These are phyloP conservation scores for Teratosphaeria pseudoeucalypti DNA, from an alignment of 2,329 filamentous ascomycete genomes.

Conservation along the genomic window DNA sequence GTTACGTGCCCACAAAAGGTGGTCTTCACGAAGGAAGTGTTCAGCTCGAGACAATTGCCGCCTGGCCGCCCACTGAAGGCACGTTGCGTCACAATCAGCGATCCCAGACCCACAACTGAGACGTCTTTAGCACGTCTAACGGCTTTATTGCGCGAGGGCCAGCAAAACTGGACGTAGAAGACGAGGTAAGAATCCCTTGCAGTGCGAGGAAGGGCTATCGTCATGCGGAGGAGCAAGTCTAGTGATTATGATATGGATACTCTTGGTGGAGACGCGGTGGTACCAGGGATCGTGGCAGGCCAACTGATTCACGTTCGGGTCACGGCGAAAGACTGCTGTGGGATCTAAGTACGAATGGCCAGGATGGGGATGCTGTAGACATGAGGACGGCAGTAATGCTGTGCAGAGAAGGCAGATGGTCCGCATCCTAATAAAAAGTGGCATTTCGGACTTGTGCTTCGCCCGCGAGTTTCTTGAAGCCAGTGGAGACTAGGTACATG, in stretches of 20 bases:
- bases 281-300: slow-evolving; percentile 8
- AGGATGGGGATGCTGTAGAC: background rate
- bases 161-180: slow-evolving; percentile 4
- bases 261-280: slow-evolving; percentile 8
- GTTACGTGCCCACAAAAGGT: background rate
- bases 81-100: background rate
- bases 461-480: no score
- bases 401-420: background rate
- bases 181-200: slow-evolving; percentile 9
- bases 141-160: slow-evolving; percentile 13
- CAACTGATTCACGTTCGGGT: slow-evolving; percentile 5
- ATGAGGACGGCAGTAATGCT: background rate
- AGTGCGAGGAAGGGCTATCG: slow-evolving; percentile 7
- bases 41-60: slow-evolving; percentile 1
- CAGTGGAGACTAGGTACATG: no score
- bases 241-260: background rate
- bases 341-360: background rate
- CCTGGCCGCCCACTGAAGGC: slow-evolving; percentile 5
- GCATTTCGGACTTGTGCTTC: no score
- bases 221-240: slow-evolving; percentile 2
- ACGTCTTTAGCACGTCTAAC: slow-evolving; percentile 13
- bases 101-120: slow-evolving; percentile 7
- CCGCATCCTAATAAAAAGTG: no score
- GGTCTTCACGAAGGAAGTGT: background rate
- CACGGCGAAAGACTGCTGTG: slow-evolving; percentile 1